Conservation (phyloP, 176 grass and related monocot genomes). For the Zoysia japonica region DNA sequence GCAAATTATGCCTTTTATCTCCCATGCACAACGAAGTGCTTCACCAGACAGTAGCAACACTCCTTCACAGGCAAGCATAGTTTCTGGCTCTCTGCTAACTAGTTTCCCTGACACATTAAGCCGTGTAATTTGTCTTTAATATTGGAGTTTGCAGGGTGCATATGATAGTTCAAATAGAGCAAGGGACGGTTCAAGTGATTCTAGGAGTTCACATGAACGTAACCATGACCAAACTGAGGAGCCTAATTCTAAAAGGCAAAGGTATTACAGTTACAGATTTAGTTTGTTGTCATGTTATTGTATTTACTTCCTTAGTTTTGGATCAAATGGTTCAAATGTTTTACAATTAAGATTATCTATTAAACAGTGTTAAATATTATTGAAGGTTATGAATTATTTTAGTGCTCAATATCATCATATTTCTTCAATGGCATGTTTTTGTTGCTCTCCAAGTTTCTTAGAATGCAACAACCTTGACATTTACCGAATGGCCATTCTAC, state of each 20-base stretch:
- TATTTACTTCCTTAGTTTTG: constrained; percentile 23
- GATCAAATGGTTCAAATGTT: not conserved
- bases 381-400: constrained; percentile 1
- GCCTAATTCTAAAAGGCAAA: constrained; percentile 81
- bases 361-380: constrained; percentile 7
- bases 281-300: constrained; percentile 1
- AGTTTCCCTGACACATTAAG: constrained; percentile 6
- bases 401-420: not conserved
- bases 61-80: constrained; percentile 44
- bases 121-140: constrained; percentile 14
- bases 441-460: constrained; percentile 9
- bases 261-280: constrained; percentile 44
- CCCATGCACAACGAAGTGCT: constrained; percentile 54
- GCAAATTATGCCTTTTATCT: constrained; percentile 88
- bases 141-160: constrained; percentile 44
- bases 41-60: constrained; percentile 28
- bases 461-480: not conserved
- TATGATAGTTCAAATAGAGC: constrained; percentile 45
- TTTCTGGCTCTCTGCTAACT: constrained; percentile 30
- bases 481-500: not conserved
- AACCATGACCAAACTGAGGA: constrained; percentile 55
- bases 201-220: constrained; percentile 54
- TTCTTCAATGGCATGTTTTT: not conserved
- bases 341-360: not conserved
- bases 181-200: constrained; percentile 53